Evolutionary conservation across 192 early-diverging fungal genomes (phyloP), one percentile per base, ranked within the genome.

Genomic region (Coemansia sp.): DNA sequence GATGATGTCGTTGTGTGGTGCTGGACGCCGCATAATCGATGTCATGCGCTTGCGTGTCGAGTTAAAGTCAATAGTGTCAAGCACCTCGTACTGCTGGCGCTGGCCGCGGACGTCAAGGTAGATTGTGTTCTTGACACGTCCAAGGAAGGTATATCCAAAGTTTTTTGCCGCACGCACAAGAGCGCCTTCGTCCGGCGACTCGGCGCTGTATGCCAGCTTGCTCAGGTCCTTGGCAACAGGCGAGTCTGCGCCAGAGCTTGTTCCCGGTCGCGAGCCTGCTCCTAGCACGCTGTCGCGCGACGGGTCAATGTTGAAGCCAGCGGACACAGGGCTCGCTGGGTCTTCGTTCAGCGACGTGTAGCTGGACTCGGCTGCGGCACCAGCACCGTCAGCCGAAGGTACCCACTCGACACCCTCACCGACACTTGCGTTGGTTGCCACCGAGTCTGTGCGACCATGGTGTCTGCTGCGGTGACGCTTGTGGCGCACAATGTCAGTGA

Each of bases 11-110:
- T 86, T 84, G 67, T 85, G 73, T 19, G 84, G 84, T 11, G 74
- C 71, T 0, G 92, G 92, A 9, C 91, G 80, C 46, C 85, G 73
- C 51, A 92, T 72, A 39, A 99, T 89, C 1, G 90, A 84, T 38
- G 87, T 89, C 96, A 98, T 98, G 43, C 96, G 83, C 69, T 99
- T 99, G 51, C 96, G 83, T 19, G 94, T 92, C 2, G 92, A 94
- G 76, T 93, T 91, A 74, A 99, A 99, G 67, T 94, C 94, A 57
- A 97, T 83, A 21, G 93, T 84, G 64, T 94, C 82, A 53, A 99
- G 64, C 22, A 94, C 75, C 59, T 86, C 91, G 74, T 90, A 98
- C 34, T 82, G 72, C 40, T 77, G 57, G 43, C 68, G 63, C 42
- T 83, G 71, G 11, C 91, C 91, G n/a, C 91, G 72, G 22, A 91